Base-by-base conservation (phyloP, 1,284 basidiomycete species). In the Leccinum fallax region DNA sequence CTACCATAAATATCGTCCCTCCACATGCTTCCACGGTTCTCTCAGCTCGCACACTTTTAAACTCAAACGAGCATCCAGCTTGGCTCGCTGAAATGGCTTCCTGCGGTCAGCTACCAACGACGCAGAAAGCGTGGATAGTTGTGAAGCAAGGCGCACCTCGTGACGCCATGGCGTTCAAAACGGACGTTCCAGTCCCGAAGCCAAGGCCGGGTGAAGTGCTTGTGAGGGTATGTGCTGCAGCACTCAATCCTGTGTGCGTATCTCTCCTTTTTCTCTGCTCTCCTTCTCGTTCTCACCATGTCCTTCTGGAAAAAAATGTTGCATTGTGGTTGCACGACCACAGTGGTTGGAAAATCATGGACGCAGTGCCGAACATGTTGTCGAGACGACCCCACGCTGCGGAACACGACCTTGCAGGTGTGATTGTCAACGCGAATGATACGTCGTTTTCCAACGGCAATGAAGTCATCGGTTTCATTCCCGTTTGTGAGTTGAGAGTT, bases 171-270 rank as follows among this genome's bases (percentile, higher is more conserved):
- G 68, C 67, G 16, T 68, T 87, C 32, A 74, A 77, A 46, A 70
- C 76, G 4, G 79, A 84, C 62, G 74, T 78, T 62, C 79, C 81
- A 0, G 80, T 87, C 4, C 79, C 84, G 2, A 74, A 79, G 43
- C 32, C 69, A 0, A 66, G 58, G 51, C 8, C 4, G 5, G 63
- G 66, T 67, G 32, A 69, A 75, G 81, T 89, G 5, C 79, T 89
- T 10, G 80, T 91, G 61, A 83, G 84, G 67, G 79, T 90, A 7
- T 78, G 83, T 49, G 85, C 88, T 3, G 87, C 81, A 0, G 87
- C 87, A 2, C 76, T 91, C 48, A 92, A 92, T 69, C 89, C 89
- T 0, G 78, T 86, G 83, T 89, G 75, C 66, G 81, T 74, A 5
- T 34, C 16, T 8, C 63, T 21, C 11, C 40, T 24, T 9, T 21